Evolutionary conservation across 768 basidiomycete genomes (phyloP), one percentile per base, ranked within the genome.

Genomic region (Pisolithus microcarpus): DNA sequence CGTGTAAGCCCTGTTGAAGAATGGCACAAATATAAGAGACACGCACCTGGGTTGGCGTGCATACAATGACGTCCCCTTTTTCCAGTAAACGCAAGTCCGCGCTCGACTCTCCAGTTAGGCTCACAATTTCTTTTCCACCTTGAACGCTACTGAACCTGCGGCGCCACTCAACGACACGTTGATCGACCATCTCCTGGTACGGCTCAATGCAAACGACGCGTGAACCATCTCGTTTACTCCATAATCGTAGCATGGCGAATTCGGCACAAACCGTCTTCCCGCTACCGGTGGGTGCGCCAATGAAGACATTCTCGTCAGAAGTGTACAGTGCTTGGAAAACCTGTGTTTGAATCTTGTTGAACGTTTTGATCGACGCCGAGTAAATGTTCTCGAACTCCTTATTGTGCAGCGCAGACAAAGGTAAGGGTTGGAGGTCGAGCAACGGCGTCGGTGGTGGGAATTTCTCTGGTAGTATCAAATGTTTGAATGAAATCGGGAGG

Each of bases 341-440:
- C 68, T 98, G 96, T 0, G 92, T 98, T 65, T 98, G 96, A 54
- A 98, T 97, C 70, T 97, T 99, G 79, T 98, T 98, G 77, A 97
- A 98, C 0, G 81, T 83, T 54, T 82, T 76, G 56, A 98, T 84
- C 0, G 81, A 81, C 16, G 77, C 79, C 1, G 82, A 79, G 66
- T 97, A 99, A 39, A 98, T 79, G 1, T 76, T 75, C 65, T 98
- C 91, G 58, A 85, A 98, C 54, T 93, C 90, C 61, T 85, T 82
- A 77, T 96, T 96, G 67, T 95, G 92, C 4, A 99, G 74, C 0
- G 93, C 94, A 0, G 89, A 83, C 13, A 96, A 75, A 0, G 96
- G 94, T 0, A 97, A 78, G 0, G 87, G 72, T 61, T 97, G 94
- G 4, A 98, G 82, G 56, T 97, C 93, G 49, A 99, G 85, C 9